Base-by-base conservation (phyloP, 768 basidiomycete species). In the Epithele typhae region DNA sequence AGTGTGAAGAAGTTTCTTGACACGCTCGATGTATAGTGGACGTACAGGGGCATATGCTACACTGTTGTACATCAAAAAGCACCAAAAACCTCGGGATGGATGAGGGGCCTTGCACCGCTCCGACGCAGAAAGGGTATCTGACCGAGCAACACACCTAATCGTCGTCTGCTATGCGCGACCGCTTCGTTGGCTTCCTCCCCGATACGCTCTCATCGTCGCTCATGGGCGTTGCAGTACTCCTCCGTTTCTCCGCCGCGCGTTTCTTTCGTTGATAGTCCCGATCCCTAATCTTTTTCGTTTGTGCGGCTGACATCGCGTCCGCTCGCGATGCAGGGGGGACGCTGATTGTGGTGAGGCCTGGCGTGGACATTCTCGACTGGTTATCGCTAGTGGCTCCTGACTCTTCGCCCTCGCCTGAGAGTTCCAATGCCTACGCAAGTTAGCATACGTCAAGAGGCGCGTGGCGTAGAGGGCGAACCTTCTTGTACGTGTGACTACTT, bases 231-330 rank as follows among this genome's bases (percentile, higher is more conserved):
- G 44, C 84, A 19, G 81, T 84, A 17, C 77, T 74, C 46, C 84
- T 83, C 42, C 81, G 75, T 43, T 76, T 74, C 23, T 40, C 32
- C 35, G 77, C 78, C 37, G 85, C 86, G 18, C 87, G 75, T 59
- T 88, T 89, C 64, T 79, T 79, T 46, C 88, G 68, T 60, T 90
- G 87, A 59, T 89, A 91, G 55, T 89, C 86, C 49, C 83, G 74
- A 58, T 90, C 88, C n/a, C 87, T 72, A 38, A 79, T 68, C 64
- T 84, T 84, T 66, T 91, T 91, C 54, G 81, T 76, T 56, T 87
- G 83, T 0, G 84, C 84, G 10, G 83, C 75, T 6, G 78, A 78
- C 18, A 84, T 66, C 51, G 87, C 87, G 53, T 84, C 81, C 9
- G 70, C 69, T 40, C 80, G 71, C 15, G 84, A 76, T 4, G 87